Evolutionary conservation across 495 filamentous ascomycete species (phyloP), one percentile per base, ranked within the genome.

Genomic region (Trichoderma reesei): DNA sequence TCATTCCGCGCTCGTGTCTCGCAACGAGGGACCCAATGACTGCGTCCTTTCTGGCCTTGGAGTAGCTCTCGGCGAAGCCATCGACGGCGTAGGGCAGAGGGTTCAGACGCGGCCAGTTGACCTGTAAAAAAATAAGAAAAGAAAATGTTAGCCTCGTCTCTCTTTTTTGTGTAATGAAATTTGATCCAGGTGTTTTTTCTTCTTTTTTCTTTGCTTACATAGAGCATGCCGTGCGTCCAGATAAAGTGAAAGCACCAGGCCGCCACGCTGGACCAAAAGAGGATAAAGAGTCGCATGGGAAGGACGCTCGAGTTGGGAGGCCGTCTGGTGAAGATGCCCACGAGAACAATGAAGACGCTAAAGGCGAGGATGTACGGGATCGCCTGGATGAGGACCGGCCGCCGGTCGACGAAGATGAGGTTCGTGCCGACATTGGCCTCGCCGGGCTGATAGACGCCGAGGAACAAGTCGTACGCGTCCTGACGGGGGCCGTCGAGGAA

Each of bases 61-160:
- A 80, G 69, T 96, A 83, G 33, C 91, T 88, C 71, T 98, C 93
- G 66, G 93, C 88, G 68, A 92, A 94, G 10, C 91, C 90, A 72
- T 98, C 95, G 1, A 83, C 83, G 1, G 89, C 93, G 75, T 85
- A 92, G 3, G 87, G 83, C 8, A 90, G 87, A 6, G 90, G 90
- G 68, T 94, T 96, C 5, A 98, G 83, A 71, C 94, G 96, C 18
- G 94, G 94, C 94, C 94, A 98, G 75, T 93, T 95, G 37, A 98
- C 91, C 91, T 96, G 38, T 3, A 56, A 64, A 67, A 54, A 67
- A n/a, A n/a, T n/a, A n/a, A n/a, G n/a, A n/a, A n/a, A n/a, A n/a
- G n/a, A n/a, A n/a, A 1, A 34, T n/a, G 61, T 63, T 46, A 63
- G 61, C 34, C 11, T 31, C 8, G n/a, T n/a, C n/a, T n/a, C n/a